Evolutionary conservation across 2,329 filamentous ascomycete genomes (phyloP).

Genomic region (Alternaria ethzedia): DNA sequence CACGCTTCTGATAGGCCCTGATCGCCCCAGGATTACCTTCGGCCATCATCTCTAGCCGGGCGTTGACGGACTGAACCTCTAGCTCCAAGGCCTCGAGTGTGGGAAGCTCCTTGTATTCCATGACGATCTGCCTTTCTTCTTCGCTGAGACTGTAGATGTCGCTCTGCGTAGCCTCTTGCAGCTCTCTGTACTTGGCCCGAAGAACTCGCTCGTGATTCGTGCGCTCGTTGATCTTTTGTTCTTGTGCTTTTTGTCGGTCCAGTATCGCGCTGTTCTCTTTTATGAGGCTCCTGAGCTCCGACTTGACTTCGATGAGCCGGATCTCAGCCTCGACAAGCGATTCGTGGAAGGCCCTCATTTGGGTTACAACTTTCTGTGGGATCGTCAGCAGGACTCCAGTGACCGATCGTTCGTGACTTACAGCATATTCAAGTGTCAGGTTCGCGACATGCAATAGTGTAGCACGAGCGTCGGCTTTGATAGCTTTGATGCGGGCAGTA

Average conservation of each 20-base stretch:
- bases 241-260: constrained; percentile 43
- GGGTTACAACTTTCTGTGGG: constrained; percentile 63
- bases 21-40: constrained; percentile 78
- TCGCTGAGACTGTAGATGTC: constrained; percentile 26
- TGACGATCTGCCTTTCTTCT: constrained; percentile 33
- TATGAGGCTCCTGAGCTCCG: constrained; percentile 75
- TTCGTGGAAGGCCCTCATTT: constrained; percentile 67
- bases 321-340: constrained; percentile 73
- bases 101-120: constrained; percentile 24
- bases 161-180: constrained; percentile 23
- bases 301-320: constrained; percentile 77
- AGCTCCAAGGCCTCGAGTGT: constrained; percentile 67
- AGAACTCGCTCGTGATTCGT: constrained; percentile 16
- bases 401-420: constrained; percentile 39
- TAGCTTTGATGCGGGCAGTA: constrained; percentile 57
- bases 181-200: constrained; percentile 16
- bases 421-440: constrained; percentile 61
- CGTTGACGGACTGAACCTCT: constrained; percentile 75
- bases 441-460: constrained; percentile 49
- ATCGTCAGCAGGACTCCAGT: constrained; percentile 16
- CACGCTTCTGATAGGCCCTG: constrained; percentile 65
- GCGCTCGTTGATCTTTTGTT: constrained; percentile 23
- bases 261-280: constrained; percentile 60
- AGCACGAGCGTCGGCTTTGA: constrained; percentile 51
- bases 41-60: constrained; percentile 80